Conservation (phyloP, 257 asterid genomes). For the Solanum arcanum region DNA sequence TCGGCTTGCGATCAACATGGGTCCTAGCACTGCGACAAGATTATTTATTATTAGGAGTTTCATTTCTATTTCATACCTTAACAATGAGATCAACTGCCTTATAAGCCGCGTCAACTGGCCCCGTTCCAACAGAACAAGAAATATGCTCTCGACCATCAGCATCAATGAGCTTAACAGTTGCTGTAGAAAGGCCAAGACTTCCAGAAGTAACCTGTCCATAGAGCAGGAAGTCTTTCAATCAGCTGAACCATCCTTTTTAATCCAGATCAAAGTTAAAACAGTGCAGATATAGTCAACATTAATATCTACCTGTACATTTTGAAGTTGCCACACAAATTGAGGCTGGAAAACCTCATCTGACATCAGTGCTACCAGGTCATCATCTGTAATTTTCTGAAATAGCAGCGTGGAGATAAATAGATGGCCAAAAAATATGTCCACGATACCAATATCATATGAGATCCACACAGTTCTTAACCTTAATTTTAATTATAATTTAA, state of each 20-base stretch:
- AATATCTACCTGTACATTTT: slow-evolving; percentile 57
- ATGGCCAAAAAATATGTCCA: background rate
- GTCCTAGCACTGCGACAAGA: background rate
- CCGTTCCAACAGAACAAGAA: slow-evolving; percentile 88
- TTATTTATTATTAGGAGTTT: background rate
- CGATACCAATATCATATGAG: background rate
- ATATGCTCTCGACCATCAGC: slow-evolving; percentile 51
- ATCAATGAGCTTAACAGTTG: slow-evolving; percentile 73
- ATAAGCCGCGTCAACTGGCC: slow-evolving; percentile 96
- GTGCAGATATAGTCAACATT: background rate
- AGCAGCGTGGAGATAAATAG: background rate
- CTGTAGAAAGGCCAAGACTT: slow-evolving; percentile 89
- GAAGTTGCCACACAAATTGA: slow-evolving; percentile 61
- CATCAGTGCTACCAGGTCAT: slow-evolving; percentile 71
- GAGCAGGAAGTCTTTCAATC: background rate
- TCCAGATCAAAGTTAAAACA: background rate
- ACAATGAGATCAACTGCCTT: slow-evolving; percentile 82
- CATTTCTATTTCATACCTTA: slow-evolving; percentile 39
- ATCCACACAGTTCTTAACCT: background rate
- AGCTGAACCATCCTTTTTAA: background rate
- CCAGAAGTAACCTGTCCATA: slow-evolving; percentile 77
- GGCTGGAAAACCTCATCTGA: slow-evolving; percentile 94
- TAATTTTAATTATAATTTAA: background rate
- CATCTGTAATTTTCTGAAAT: slow-evolving; percentile 57
- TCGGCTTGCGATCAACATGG: background rate